phyloP scores from a whole-genome alignment of 257 asterid genomes.

The Handroanthus guayacan region DNA sequence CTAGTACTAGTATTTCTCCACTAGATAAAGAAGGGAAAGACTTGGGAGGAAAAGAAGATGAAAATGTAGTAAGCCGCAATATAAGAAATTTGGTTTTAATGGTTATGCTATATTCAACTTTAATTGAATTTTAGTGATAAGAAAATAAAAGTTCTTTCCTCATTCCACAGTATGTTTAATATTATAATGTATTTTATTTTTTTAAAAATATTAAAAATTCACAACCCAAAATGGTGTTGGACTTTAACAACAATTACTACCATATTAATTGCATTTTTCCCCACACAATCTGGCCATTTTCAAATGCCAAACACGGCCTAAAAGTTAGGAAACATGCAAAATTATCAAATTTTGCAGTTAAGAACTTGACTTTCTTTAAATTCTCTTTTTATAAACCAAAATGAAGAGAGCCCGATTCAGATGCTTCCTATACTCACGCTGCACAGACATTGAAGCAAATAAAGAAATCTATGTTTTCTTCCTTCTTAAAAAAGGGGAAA shows the following conservation, averaged over 20 bases:
- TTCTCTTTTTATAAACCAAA: neutral
- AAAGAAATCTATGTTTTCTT: slow-evolving; percentile 7
- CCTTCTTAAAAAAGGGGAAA: neutral
- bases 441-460: slow-evolving; percentile 18
- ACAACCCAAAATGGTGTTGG: neutral
- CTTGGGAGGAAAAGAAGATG: too few species aligned
- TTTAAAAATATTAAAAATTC: neutral
- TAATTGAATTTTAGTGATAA: too few species aligned
- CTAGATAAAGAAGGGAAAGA: too few species aligned
- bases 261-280: neutral
- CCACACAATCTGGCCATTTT: neutral
- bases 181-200: too few species aligned
- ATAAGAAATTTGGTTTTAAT: too few species aligned
- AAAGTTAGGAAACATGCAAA: neutral
- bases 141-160: too few species aligned
- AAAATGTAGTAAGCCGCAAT: too few species aligned
- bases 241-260: too few species aligned
- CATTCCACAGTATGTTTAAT: too few species aligned
- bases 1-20: neutral
- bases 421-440: slow-evolving; percentile 50
- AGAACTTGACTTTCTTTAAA: neutral
- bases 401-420: slow-evolving; percentile 48
- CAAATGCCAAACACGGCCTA: neutral
- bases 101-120: too few species aligned
- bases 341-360: neutral